Conservation (phyloP, 2,329 filamentous ascomycete genomes). For the Cercospora citrullina region DNA sequence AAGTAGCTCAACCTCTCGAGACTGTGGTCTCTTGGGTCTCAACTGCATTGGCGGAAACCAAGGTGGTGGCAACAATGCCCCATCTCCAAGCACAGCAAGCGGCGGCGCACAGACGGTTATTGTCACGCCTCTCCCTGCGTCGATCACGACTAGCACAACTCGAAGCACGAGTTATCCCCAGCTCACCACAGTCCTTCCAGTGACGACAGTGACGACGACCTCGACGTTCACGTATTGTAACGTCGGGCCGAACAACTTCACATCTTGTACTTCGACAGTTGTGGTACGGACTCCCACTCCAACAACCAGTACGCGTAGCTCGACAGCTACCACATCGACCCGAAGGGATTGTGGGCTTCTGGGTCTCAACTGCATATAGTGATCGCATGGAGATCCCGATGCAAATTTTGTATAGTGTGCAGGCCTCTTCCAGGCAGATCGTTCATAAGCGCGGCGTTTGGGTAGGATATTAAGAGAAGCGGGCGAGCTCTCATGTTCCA, state of each 20-base stretch:
- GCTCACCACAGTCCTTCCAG: conserved; percentile 21
- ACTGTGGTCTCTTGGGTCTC: neutral
- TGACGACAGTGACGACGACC: conserved; percentile 29
- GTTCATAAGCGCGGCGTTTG: neutral
- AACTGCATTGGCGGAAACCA: neutral
- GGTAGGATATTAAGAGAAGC: neutral
- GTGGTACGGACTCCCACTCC: neutral
- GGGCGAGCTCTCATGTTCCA: conserved; percentile 22
- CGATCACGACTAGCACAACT: conserved; percentile 14
- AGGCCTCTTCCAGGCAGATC: neutral
- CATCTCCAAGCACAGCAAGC: neutral
- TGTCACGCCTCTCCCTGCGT: conserved; percentile 12
- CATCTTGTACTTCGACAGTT: conserved; percentile 3
- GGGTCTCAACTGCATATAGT: neutral
- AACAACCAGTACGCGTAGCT: neutral
- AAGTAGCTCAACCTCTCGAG: neutral
- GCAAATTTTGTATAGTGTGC: neutral
- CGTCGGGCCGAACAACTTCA: conserved; percentile 9
- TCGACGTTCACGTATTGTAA: conserved; percentile 32
- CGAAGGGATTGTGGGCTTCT: conserved; percentile 1
- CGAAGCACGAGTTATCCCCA: conserved; percentile 13
- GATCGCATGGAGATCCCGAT: neutral
- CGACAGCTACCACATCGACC: neutral
- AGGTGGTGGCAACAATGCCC: neutral
- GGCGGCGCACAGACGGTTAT: neutral